Evolutionary conservation across 192 early-diverging fungal genomes (phyloP).

Genomic region (Cetraspora pellucida): DNA sequence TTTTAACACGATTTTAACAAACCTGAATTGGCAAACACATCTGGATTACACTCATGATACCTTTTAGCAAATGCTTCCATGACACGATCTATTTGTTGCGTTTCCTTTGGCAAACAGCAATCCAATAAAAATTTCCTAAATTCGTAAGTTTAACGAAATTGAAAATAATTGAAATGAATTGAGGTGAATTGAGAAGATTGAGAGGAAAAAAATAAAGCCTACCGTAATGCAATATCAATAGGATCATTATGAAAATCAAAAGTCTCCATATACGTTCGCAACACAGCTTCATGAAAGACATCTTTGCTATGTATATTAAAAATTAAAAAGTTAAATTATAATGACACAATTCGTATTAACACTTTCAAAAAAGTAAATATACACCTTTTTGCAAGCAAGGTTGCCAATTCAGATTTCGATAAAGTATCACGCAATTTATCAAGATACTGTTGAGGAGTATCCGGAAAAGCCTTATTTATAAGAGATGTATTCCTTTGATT

Average conservation of each 20-base stretch:
- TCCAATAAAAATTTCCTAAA: slow-evolving; percentile 69
- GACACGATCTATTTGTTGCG: slow-evolving; percentile 83
- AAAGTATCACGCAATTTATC: slow-evolving; percentile 50
- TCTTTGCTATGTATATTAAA: slow-evolving; percentile 37
- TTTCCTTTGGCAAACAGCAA: slow-evolving; percentile 76
- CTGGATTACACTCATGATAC: slow-evolving; percentile 70
- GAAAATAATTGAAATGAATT: not conserved
- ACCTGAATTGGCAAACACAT: slow-evolving; percentile 59
- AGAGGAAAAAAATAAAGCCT: not conserved
- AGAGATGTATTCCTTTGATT: not conserved
- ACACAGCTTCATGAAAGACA: slow-evolving; percentile 56
- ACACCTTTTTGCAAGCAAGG: slow-evolving; percentile 53
- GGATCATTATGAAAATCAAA: slow-evolving; percentile 66
- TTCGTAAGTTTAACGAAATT: not conserved
- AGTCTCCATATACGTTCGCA: slow-evolving; percentile 59
- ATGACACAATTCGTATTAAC: not conserved
- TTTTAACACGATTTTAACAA: not conserved
- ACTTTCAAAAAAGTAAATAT: not conserved
- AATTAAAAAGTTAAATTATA: not conserved
- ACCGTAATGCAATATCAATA: slow-evolving; percentile 66
- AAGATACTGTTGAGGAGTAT: slow-evolving; percentile 45
- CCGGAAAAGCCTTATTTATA: slow-evolving; percentile 34
- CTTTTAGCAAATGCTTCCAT: slow-evolving; percentile 72
- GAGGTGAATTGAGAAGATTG: not conserved
- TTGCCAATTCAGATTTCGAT: slow-evolving; percentile 55